These are phyloP conservation scores for Lachnellula occidentalis DNA, from an alignment of 2,329 filamentous ascomycete species.

Conservation along the genomic window DNA sequence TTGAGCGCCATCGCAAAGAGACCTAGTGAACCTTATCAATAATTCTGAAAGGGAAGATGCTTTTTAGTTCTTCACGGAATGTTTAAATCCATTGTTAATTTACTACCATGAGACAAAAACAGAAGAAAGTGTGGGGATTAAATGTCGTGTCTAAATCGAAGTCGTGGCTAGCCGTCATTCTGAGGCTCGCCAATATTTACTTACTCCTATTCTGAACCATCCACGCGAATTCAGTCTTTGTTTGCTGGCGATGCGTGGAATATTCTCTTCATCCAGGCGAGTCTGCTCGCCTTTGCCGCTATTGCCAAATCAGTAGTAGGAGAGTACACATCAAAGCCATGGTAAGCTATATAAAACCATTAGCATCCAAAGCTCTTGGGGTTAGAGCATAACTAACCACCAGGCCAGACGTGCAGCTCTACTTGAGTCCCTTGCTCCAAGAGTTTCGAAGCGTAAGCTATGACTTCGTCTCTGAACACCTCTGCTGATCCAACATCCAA, in stretches of 20 bases:
- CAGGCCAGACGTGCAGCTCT: slow-evolving; percentile 35
- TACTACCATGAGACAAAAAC: neutral
- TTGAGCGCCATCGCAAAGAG: neutral
- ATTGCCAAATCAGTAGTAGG: neutral
- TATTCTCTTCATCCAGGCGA: neutral
- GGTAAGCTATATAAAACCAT: neutral
- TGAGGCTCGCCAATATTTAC: no score
- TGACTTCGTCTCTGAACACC: slow-evolving; percentile 32
- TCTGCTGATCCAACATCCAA: slow-evolving; percentile 34
- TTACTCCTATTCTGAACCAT: neutral
- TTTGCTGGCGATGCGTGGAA: neutral
- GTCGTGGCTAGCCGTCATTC: no score
- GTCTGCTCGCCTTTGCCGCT: neutral
- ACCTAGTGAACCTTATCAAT: neutral
- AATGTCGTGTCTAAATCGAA: no score
- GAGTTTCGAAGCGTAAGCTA: slow-evolving; percentile 32
- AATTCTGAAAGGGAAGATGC: neutral
- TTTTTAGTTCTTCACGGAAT: neutral
- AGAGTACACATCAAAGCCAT: neutral
- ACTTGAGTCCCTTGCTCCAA: slow-evolving; percentile 31
- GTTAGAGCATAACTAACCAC: slow-evolving; percentile 7
- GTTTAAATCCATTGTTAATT: neutral
- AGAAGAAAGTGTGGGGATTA: no score
- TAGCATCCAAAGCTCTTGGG: neutral
- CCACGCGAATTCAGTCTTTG: neutral